These are phyloP conservation scores for Aspergillus sp. DNA, from an alignment of 2,329 filamentous ascomycete genomes.

Conservation along the genomic window DNA sequence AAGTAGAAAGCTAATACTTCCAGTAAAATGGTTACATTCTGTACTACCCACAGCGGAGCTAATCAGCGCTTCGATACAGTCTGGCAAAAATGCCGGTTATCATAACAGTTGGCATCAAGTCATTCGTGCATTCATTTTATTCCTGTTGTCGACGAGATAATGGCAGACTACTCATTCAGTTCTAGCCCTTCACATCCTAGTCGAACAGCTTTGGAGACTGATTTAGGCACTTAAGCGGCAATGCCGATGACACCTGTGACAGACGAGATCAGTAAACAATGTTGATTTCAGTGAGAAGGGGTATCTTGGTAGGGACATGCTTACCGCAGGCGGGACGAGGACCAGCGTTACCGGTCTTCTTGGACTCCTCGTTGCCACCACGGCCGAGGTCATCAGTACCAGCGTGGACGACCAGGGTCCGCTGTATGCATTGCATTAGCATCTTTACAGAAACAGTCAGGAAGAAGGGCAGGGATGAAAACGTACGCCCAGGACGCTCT, in stretches of 20 bases:
- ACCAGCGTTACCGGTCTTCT: constrained; percentile 98
- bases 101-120: constrained; percentile 5
- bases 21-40: neutral
- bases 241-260: constrained; percentile 80
- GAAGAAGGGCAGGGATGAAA: neutral
- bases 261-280: neutral
- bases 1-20: neutral
- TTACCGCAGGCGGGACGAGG: constrained; percentile 89
- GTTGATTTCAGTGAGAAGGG: neutral
- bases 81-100: neutral
- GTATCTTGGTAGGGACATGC: constrained; percentile 30
- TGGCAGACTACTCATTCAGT: constrained; percentile 15
- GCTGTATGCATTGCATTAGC: constrained; percentile 53
- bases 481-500: constrained; percentile 89
- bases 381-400: constrained; percentile 97
- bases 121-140: constrained; percentile 15
- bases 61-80: neutral
- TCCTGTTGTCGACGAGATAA: constrained; percentile 14
- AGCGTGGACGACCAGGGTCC: constrained; percentile 90
- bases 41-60: neutral
- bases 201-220: constrained; percentile 15
- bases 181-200: constrained; percentile 17
- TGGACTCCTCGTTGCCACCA: constrained; percentile 88
- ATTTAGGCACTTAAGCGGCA: constrained; percentile 60
- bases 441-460: neutral